Conservation (phyloP, 2,329 filamentous ascomycete species). For the Laburnicola sp. region DNA sequence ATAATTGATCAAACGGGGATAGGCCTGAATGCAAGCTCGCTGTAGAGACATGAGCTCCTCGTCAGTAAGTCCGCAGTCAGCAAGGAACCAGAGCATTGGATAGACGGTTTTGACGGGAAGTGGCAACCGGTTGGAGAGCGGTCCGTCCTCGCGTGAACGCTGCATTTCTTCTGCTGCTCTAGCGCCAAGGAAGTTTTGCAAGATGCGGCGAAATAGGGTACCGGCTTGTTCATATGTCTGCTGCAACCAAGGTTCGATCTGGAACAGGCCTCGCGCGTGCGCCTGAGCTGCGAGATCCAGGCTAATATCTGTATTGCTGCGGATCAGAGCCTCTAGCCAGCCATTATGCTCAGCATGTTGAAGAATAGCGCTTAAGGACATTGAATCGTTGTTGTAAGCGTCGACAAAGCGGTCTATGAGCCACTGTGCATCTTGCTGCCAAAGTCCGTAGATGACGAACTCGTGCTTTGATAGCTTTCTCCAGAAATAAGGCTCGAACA, state of each 20-base stretch:
- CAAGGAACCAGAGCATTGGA: conserved; percentile 75
- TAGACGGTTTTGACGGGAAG: conserved; percentile 85
- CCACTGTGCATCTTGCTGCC: conserved; percentile 88
- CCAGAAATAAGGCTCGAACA: conserved; percentile 81
- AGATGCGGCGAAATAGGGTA: conserved; percentile 67
- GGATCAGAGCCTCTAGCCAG: conserved; percentile 82
- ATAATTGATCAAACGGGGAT: conserved; percentile 94
- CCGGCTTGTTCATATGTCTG: conserved; percentile 67
- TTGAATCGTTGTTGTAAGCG: conserved; percentile 70
- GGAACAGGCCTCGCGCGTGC: conserved; percentile 77
- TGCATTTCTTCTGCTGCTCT: conserved; percentile 81
- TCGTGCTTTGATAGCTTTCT: conserved; percentile 78
- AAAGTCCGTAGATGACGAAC: conserved; percentile 88
- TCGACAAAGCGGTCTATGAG: conserved; percentile 79
- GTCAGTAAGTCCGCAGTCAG: conserved; percentile 57
- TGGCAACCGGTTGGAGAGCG: conserved; percentile 66
- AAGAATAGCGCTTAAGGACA: conserved; percentile 69
- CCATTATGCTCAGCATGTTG: conserved; percentile 79
- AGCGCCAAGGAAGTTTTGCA: conserved; percentile 80
- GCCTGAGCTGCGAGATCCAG: conserved; percentile 85
- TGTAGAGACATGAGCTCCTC: conserved; percentile 79
- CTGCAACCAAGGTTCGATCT: conserved; percentile 79
- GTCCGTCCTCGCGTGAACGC: conserved; percentile 70
- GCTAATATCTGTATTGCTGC: conserved; percentile 79
- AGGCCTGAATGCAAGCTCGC: conserved; percentile 85